Conservation (phyloP, 768 basidiomycete species). For the Trametes coccinea region DNA sequence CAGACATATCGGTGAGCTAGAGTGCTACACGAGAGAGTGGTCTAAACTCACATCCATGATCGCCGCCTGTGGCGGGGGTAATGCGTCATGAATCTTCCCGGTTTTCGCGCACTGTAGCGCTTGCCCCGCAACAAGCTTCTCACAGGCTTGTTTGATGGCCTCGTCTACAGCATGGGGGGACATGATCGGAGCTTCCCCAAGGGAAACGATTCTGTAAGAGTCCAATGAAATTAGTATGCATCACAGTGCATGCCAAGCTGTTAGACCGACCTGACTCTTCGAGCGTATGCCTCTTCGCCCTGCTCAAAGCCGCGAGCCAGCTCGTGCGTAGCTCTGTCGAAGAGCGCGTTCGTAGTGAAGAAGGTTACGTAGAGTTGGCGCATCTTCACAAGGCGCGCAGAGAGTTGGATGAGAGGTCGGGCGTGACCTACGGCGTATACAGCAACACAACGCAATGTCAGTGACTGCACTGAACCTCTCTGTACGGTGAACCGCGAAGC, state of each 20-base stretch:
- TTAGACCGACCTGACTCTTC: conserved; percentile 1
- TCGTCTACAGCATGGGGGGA: not conserved
- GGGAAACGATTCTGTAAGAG: not conserved
- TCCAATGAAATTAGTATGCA: not conserved
- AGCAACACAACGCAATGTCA: too few relatives aligned
- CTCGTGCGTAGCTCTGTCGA: conserved; percentile 13
- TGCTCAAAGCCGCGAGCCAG: conserved; percentile 9
- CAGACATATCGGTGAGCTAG: not conserved
- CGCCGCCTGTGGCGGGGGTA: not conserved
- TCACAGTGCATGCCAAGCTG: not conserved
- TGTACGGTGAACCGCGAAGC: too few relatives aligned
- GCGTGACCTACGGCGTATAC: conserved; percentile 14
- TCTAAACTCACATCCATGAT: not conserved
- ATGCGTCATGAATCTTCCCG: not conserved
- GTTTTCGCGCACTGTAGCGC: not conserved
- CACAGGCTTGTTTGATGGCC: not conserved
- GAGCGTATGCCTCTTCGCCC: not conserved
- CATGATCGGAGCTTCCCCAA: not conserved
- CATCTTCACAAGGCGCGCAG: conserved; percentile 17
- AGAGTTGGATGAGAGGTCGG: conserved; percentile 16
- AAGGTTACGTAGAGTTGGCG: conserved; percentile 13
- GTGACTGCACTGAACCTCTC: too few relatives aligned
- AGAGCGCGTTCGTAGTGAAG: conserved; percentile 5
- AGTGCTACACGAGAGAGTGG: not conserved
- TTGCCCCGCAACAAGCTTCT: not conserved